Base-by-base conservation (phyloP, 1,139 yeast genomes). In the Pichia sp. region DNA sequence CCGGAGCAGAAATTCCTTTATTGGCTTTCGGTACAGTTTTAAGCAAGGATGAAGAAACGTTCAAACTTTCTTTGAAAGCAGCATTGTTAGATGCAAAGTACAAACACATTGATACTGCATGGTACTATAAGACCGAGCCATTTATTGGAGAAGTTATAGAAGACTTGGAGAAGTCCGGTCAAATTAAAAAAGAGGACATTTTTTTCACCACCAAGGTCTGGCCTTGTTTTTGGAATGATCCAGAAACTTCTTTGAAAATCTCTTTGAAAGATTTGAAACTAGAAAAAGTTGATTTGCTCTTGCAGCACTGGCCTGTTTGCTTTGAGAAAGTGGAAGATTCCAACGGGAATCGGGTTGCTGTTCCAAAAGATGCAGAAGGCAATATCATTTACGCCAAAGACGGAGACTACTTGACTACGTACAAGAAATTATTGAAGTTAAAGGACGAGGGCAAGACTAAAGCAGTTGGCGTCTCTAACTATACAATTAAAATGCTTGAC, bases 121-220 rank as follows among this genome's bases (percentile, higher is more conserved):
- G 82, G 53, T 76, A 77, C 51, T 86, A 85, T 69, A 73, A 72
- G 21, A 85, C 85, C 62, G 93, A 86, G 65, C 79, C 69, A 40
- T 77, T 74, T 50, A 86, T 87, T 51, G 96, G 96, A 43, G 73
- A 68, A 56, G 83, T 80, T 44, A 78, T 85, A 65, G 78, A 71
- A 55, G 84, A 83, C 52, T 78, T 87, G 28, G 81, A 83, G 46
- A 74, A 85, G 47, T 82, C 84, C 49, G 78, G 60, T 2, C 45
- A 49, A 39, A 48, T 61, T 10, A 55, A 56, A 28, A 52, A 96
- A 65, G 80, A 78, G 50, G 87, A 88, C 47, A 61, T 89, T 53
- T 89, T 84, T 60, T 71, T 89, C 59, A 88, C 96, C 60, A 87
- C 96, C 59, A 89, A 89, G 68, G 75, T 88, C 57, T 85, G 90